Evolutionary conservation across 352 stramenopile genomes (phyloP), one percentile per base, ranked within the genome.

Genomic region (Phytophthora multivora): DNA sequence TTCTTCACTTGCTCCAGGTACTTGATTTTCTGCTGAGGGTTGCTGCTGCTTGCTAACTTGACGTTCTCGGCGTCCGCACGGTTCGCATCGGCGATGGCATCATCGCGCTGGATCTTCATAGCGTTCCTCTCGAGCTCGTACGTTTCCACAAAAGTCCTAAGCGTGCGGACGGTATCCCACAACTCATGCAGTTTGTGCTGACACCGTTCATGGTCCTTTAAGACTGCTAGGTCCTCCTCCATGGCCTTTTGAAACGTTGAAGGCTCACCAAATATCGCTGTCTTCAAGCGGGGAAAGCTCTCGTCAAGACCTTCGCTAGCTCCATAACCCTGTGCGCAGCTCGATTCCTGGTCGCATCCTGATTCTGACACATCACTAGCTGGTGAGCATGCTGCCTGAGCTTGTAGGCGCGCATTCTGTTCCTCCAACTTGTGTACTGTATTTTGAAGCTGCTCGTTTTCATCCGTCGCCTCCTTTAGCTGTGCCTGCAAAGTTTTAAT

Each of bases 1-100:
- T 79, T 73, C 56, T 93, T 93, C 15, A 93, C 45, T 21, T 79
- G 58, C 63, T 90, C 66, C 18, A 90, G 33, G 55, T 93, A 93
- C 68, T 83, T 81, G 66, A 91, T 93, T 50, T 83, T 82, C 59
- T 86, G 77, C 52, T 89, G 79, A 4, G 74, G 72, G 58, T 93
- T 91, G 61, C 66, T 75, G 42, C 83, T 88, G 11, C 84, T 70
- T 0, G 75, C 80, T 0, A 93, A 63, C 48, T 74, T 78, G 1
- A 75, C 64, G 51, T 88, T 93, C 35, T 87, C 60, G 12, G 71
- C 58, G 73, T 83, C 83, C 36, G 81, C 84, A 23, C 64, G 69
- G 33, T 90, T 70, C 1, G 78, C 79, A 0, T 81, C 87, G 12
- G 55, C 59, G 13, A 85, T 65, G 0, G 81, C 84, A 26, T 91